Evolutionary conservation across 305 asterid species (phyloP), one percentile per base, ranked within the genome.

Genomic region (Salvia sclarea): DNA sequence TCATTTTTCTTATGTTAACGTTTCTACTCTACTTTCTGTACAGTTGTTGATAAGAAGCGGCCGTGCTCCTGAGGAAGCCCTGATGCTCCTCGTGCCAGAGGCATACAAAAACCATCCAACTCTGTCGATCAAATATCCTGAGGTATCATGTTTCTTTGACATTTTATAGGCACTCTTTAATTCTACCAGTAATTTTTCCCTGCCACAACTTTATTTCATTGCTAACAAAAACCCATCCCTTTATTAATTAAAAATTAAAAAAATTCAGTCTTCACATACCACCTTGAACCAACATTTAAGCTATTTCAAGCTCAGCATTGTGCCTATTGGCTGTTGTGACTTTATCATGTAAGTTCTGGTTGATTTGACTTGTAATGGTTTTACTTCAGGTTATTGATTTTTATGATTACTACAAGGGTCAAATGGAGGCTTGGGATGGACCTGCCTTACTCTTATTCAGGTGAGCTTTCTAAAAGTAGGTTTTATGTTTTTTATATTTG

Each of bases 351-450:
- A 49, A 57, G 59, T 70, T 50, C 66, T 53, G 62, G 66, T 67
- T 38, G 18, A 53, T 75, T 40, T 74, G 77, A 84, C 70, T 69
- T 30, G 6, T 22, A 71, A 45, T 75, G 72, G 63, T 68, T 69
- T 73, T 66, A 68, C 62, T 77, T 68, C 83, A 94, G 99, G 85
- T 83, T 73, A 73, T 88, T 80, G 96, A 92, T 83, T 94, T 94
- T 79, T 94, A 91, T 69, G 90, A 94, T 74, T 94, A 94, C 88
- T 91, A 89, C 94, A 94, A 94, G 76, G 99, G 99, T 76, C 98
- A 91, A 81, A 94, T 94, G 99, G 99, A 94, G 81, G 88, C 99
- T 61, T 94, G 99, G 99, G 99, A 94, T 81, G 99, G 99, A 72
- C 99, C 99, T 81, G 99, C 99, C 69, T 85, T 94, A 79, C 88